Conservation (phyloP, 2,329 filamentous ascomycete species). For the Paecilomyces sp. region DNA sequence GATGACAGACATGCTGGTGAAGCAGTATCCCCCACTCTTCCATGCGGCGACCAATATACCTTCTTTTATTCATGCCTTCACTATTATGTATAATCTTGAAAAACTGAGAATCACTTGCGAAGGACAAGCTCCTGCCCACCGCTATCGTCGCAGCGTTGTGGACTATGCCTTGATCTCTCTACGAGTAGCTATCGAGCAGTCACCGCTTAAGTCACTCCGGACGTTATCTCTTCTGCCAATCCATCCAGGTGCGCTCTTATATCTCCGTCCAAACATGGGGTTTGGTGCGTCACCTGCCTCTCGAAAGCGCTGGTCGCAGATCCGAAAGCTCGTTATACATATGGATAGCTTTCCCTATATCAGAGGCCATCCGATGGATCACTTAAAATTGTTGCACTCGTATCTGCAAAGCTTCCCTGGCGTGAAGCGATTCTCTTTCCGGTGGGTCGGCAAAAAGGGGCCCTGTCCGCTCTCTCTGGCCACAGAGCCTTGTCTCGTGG, state of each 20-base stretch:
- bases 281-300: slow-evolving; percentile 69
- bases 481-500: slow-evolving; percentile 60
- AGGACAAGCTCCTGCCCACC: slow-evolving; percentile 59
- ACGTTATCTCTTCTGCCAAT: slow-evolving; percentile 67
- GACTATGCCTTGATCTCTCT: slow-evolving; percentile 86
- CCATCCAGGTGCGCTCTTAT: slow-evolving; percentile 68
- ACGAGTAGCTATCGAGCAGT: slow-evolving; percentile 72
- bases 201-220: slow-evolving; percentile 57
- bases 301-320: slow-evolving; percentile 67
- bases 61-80: slow-evolving; percentile 71
- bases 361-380: slow-evolving; percentile 58
- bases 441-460: slow-evolving; percentile 66
- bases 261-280: slow-evolving; percentile 66
- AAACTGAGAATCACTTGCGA: slow-evolving; percentile 73
- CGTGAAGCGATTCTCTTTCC: slow-evolving; percentile 66
- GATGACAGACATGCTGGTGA: slow-evolving; percentile 71
- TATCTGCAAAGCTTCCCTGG: slow-evolving; percentile 65
- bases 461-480: slow-evolving; percentile 66
- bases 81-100: slow-evolving; percentile 59
- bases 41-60: slow-evolving; percentile 83
- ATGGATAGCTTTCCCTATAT: slow-evolving; percentile 59
- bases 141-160: slow-evolving; percentile 69
- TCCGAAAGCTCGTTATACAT: slow-evolving; percentile 64
- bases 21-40: slow-evolving; percentile 83
- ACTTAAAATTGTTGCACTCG: slow-evolving; percentile 71